Conservation (phyloP, 164 flowering plant genomes). For the Aristolochia contorta region DNA sequence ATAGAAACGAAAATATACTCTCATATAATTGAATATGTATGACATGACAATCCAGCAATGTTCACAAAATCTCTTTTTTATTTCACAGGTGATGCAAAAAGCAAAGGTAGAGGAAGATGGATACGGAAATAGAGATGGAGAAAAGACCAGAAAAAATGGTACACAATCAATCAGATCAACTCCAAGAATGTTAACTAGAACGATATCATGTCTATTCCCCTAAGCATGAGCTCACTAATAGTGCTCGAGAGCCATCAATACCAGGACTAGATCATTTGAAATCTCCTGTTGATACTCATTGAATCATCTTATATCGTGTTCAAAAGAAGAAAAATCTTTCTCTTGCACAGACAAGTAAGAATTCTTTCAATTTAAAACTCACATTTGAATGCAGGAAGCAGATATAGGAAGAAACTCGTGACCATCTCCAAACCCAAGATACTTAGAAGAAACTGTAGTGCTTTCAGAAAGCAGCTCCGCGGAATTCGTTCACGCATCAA, state of each 20-base stretch:
- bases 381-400: constrained; percentile 33
- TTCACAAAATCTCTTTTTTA: neutral
- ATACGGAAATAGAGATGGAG: constrained; percentile 22
- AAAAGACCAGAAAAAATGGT: constrained; percentile 27
- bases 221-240: too few relatives aligned
- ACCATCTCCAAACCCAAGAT: constrained; percentile 30
- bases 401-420: constrained; percentile 23
- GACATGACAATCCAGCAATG: too few relatives aligned
- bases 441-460: constrained; percentile 23
- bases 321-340: too few relatives aligned
- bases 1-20: neutral
- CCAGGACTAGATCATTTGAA: neutral
- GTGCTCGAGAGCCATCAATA: neutral
- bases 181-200: too few relatives aligned
- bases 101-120: constrained; percentile 11
- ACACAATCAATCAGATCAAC: constrained; percentile 2
- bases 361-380: neutral
- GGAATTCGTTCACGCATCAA: constrained; percentile 43
- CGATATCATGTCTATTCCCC: neutral
- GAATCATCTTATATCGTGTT: too few relatives aligned
- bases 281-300: too few relatives aligned
- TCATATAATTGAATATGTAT: too few relatives aligned
- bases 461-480: constrained; percentile 39
- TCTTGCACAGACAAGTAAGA: neutral
- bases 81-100: constrained; percentile 32